Evolutionary conservation across 2,329 filamentous ascomycete genomes (phyloP), one percentile per base, ranked within the genome.

Genomic region (Colletotrichum karsti): DNA sequence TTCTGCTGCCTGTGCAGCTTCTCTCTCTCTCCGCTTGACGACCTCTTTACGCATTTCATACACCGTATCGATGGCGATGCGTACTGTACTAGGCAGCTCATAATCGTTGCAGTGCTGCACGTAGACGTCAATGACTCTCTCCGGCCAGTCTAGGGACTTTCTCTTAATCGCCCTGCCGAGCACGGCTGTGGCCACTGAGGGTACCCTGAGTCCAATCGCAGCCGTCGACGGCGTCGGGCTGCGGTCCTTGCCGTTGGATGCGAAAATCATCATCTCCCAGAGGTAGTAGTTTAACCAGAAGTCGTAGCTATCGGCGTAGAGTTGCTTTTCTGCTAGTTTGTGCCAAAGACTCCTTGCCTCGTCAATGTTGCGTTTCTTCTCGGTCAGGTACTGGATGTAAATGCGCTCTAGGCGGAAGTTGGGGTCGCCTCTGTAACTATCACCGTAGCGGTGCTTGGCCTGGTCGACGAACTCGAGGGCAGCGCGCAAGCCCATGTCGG

Each of bases 211-310:
- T 7, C 83, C 83, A 54, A 85, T 84, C 18, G 78, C 75, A 0
- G 74, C 72, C 5, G 81, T 81, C 3, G 80, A 81, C 5, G 86
- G 85, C 0, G 84, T 87, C 1, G 85, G 83, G 67, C 87, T 88
- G 66, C 86, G 82, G 37, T 81, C 80, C 62, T 84, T 87, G 61
- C 85, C 83, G 65, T 78, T 81, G 5, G 84, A 83, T 2, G 83
- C 80, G 70, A 87, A 89, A 5, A 88, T 74, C 65, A 92, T 86
- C 85, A 98, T 91, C 80, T 98, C 96, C 92, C 94, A 98, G 59
- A 91, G 85, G 79, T 98, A 98, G 79, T 94, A 98, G 46, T 91
- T 90, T 62, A 95, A 86, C 96, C 96, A 99, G 77, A 98, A 98
- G 73, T 97, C 94, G 75, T 95, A 94, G 73, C 90, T 95, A 73